Evolutionary conservation across 768 basidiomycete genomes (phyloP), one percentile per base, ranked within the genome.

Genomic region (Floccularia luteovirens): DNA sequence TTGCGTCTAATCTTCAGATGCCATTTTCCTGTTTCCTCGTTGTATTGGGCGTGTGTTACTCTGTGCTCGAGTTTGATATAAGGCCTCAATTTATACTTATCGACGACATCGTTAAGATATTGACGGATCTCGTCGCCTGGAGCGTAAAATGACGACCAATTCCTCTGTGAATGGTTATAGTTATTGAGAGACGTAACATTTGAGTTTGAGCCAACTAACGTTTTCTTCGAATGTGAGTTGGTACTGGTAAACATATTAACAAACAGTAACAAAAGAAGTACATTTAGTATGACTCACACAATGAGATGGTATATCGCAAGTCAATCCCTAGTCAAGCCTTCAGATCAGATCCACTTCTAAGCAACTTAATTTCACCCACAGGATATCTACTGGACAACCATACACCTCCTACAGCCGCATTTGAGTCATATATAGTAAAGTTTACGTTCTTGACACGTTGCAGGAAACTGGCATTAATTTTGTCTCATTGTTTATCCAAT

Each of bases 81-180:
- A 5, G 60, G 63, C 41, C 59, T 53, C 22, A 83, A 62, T 37
- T 72, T 63, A 53, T 76, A 79, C 50, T 74, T 78, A 25, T 75
- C 72, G 13, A 71, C 77, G 16, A 79, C 63, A 22, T 57, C 55
- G 41, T 75, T 59, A 16, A 82, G 52, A 49, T 82, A 77, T 5
- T 58, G 55, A 19, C 59, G 70, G 21, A 85, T 82, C 51, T 85
- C 79, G 4, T 66, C 54, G 2, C 78, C 78, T 3, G 74, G 60
- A 3, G 78, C 67, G 42, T 79, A 81, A 56, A 75, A 79, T 3
- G 70, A 56, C 1, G 76, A 77, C 79, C 79, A 81, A 44, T 79
- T 61, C 5, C 64, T 65, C 74, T 79, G 44, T 3, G 21, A 32
- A 22, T 13, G 13, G 5, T 23, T n/a, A n/a, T n/a, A n/a, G n/a